Percentiles rank a stretch among this genome's conserved stretches.
Conservation (phyloP, 768 basidiomycete species). For the Termitomyces sp. region DNA sequence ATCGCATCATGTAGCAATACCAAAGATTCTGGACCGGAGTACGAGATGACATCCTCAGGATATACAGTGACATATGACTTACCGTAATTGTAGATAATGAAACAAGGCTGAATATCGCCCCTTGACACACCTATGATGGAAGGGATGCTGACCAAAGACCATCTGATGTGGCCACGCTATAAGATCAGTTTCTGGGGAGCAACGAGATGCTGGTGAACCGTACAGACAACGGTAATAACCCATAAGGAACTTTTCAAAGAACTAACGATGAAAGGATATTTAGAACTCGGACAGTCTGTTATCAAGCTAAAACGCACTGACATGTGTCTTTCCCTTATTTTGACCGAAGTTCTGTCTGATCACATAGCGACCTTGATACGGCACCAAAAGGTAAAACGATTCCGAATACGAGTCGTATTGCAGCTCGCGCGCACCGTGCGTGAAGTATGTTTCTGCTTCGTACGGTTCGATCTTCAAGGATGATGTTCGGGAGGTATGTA, state of each 20-base stretch:
- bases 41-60: background rate
- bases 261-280: background rate
- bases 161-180: background rate
- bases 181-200: background rate
- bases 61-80: background rate
- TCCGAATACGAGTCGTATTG: conserved; percentile 6
- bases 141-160: conserved; percentile 5
- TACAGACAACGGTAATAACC: conserved; percentile 8
- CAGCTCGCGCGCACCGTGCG: conserved; percentile 4
- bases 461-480: background rate
- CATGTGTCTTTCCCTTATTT: conserved; percentile 6
- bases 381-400: conserved; percentile 2
- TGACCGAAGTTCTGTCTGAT: conserved; percentile 7
- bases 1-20: conserved; percentile 1
- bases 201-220: background rate
- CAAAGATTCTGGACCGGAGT: conserved; percentile 1
- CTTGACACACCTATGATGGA: conserved; percentile 7
- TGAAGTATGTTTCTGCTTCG: conserved; percentile 7
- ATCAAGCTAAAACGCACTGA: background rate
- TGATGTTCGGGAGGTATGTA: background rate
- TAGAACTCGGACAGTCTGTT: background rate
- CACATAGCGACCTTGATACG: conserved; percentile 6
- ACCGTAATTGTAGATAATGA: conserved; percentile 6
- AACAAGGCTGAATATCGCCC: conserved; percentile 8
- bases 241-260: conserved; percentile 8